phyloP scores from a whole-genome alignment of 768 basidiomycete genomes.

The Inosperma sp. region DNA sequence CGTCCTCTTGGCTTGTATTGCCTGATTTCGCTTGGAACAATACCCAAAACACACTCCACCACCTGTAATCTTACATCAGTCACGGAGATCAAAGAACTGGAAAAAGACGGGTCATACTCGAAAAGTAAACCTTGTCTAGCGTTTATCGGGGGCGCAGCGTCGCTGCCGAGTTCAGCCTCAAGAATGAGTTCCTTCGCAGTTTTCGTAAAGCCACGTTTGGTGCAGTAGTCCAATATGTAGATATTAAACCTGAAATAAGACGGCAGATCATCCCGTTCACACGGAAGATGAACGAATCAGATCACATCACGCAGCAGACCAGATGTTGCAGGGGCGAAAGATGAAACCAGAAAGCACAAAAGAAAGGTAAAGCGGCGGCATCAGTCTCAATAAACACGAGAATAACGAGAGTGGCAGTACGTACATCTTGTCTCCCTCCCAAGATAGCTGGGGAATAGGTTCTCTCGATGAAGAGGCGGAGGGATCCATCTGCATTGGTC shows the following conservation, averaged over 20 bases:
- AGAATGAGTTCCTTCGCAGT: constrained; percentile 61
- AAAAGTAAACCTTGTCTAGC: constrained; percentile 79
- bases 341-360: constrained; percentile 6
- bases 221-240: constrained; percentile 83
- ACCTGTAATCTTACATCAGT: constrained; percentile 39
- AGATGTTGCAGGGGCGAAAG: not conserved
- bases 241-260: constrained; percentile 68
- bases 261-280: constrained; percentile 4
- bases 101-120: constrained; percentile 39
- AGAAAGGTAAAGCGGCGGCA: not conserved
- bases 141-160: constrained; percentile 72
- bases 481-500: constrained; percentile 21
- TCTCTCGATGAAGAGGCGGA: constrained; percentile 16
- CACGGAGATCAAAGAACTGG: constrained; percentile 8
- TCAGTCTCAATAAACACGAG: constrained; percentile 5
- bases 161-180: constrained; percentile 63
- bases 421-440: constrained; percentile 86
- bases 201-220: constrained; percentile 70
- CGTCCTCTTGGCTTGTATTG: constrained; percentile 62
- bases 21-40: constrained; percentile 78
- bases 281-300: constrained; percentile 1
- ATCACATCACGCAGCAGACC: constrained; percentile 11
- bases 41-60: constrained; percentile 91
- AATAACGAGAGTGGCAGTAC: constrained; percentile 26
- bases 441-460: constrained; percentile 39